Evolutionary conservation across 192 early-diverging fungal genomes (phyloP).

Genomic region (Coemansia sp.): DNA sequence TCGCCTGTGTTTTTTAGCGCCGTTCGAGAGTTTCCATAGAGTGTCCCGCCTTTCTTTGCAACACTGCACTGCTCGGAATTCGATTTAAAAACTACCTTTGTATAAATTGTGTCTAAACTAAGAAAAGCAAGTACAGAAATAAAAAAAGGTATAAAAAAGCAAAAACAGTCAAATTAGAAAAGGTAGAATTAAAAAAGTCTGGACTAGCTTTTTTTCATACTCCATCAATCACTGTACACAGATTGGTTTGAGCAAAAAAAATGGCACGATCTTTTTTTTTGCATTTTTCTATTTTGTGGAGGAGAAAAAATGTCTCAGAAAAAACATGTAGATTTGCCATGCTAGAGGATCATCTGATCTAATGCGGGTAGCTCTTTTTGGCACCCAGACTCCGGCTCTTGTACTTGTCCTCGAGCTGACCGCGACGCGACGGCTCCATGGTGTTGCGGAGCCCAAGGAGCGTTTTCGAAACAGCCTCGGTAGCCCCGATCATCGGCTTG

Average conservation of each 20-base stretch:
- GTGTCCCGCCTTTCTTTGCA: neutral
- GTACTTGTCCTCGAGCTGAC: constrained; percentile 76
- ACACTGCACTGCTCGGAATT: neutral
- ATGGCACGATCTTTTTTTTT: neutral
- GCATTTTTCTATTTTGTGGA: neutral
- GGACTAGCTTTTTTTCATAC: neutral
- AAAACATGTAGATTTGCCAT: neutral
- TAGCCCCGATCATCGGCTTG: constrained; percentile 92
- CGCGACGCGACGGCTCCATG: constrained; percentile 75
- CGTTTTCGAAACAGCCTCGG: constrained; percentile 89
- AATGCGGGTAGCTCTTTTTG: constrained; percentile 36
- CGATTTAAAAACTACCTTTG: neutral
- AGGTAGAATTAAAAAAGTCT: neutral
- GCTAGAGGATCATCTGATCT: neutral
- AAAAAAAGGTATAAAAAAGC: neutral
- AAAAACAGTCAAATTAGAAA: neutral
- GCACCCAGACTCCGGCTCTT: constrained; percentile 39
- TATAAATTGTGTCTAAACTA: neutral
- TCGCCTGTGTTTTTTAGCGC: neutral
- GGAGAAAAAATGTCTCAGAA: neutral
- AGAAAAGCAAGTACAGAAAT: too few relatives aligned
- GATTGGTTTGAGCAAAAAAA: neutral
- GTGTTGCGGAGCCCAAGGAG: constrained; percentile 87
- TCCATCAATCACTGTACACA: neutral
- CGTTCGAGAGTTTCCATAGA: neutral